Conservation (phyloP, 1,284 basidiomycete genomes). For the Ustilago vetiveriae region DNA sequence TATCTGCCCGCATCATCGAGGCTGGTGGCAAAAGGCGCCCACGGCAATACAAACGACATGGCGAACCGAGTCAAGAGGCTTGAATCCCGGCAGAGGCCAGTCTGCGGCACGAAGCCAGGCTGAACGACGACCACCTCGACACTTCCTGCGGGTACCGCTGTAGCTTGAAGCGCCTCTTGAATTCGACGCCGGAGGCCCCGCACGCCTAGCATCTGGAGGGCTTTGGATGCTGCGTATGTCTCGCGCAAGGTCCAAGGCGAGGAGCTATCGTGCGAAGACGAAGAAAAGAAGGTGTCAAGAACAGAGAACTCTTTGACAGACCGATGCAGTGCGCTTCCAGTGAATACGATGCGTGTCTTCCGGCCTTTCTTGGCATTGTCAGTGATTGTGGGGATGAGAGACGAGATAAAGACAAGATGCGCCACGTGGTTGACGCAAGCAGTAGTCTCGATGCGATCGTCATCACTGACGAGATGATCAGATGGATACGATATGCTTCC, state of each 20-base stretch:
- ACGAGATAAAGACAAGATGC: constrained; percentile 42
- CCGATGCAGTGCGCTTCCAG: constrained; percentile 43
- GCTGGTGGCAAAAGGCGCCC: constrained; percentile 35
- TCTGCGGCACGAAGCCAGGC: constrained; percentile 47
- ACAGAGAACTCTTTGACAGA: constrained; percentile 20
- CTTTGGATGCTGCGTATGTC: constrained; percentile 46
- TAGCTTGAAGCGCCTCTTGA: constrained; percentile 1
- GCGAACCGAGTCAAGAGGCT: constrained; percentile 19
- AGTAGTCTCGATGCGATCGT: constrained; percentile 35
- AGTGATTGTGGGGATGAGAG: constrained; percentile 21
- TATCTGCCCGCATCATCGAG: constrained; percentile 34
- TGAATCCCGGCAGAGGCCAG: constrained; percentile 29
- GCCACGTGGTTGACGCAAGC: constrained; percentile 51
- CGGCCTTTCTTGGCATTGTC: constrained; percentile 21
- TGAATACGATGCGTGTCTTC: constrained; percentile 50
- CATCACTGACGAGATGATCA: constrained; percentile 20
- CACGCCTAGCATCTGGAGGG: constrained; percentile 48
- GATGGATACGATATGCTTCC: constrained; percentile 2
- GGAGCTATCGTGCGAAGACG: constrained; percentile 5
- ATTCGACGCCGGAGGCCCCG: constrained; percentile 38
- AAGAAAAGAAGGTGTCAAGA: constrained; percentile 27
- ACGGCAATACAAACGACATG: constrained; percentile 42
- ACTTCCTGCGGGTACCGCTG: background rate
- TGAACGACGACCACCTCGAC: constrained; percentile 43
- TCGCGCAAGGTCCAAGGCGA: constrained; percentile 34